Conservation (phyloP, 352 stramenopile species). For the Phytophthora boehmeriae region DNA sequence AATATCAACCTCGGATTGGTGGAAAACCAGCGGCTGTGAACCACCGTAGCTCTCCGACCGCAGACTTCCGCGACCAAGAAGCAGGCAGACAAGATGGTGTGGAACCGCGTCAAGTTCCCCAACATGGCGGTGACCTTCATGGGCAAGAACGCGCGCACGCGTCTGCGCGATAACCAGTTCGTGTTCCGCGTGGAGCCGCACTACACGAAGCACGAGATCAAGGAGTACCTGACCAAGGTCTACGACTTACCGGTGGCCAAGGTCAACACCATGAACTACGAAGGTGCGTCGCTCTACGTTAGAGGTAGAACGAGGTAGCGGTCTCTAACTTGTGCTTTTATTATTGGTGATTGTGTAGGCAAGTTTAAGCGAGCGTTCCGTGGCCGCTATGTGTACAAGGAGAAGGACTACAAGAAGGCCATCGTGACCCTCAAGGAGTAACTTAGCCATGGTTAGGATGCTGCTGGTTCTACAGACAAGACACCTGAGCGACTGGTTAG, state of each 20-base stretch:
- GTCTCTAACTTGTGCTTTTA: conserved; percentile 12
- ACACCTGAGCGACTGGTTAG: not conserved
- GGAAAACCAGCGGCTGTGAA: conserved; percentile 24
- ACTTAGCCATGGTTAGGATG: conserved; percentile 25
- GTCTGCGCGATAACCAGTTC: conserved; percentile 82
- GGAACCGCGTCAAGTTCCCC: conserved; percentile 85
- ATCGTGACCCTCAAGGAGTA: conserved; percentile 91
- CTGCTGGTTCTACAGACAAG: not conserved
- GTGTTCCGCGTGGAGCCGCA: conserved; percentile 94
- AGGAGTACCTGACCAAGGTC: conserved; percentile 97
- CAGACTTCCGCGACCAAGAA: conserved; percentile 8
- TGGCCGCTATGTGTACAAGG: conserved; percentile 90
- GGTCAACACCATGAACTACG: conserved; percentile 96
- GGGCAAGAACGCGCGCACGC: conserved; percentile 81
- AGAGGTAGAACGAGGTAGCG: not conserved
- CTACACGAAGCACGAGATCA: conserved; percentile 98
- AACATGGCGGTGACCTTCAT: conserved; percentile 91
- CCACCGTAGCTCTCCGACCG: conserved; percentile 3
- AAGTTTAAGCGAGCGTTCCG: conserved; percentile 91
- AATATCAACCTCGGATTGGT: not conserved
- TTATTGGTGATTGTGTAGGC: conserved; percentile 41
- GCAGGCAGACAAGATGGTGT: conserved; percentile 65
- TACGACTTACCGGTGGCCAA: conserved; percentile 95
- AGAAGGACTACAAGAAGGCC: conserved; percentile 94
- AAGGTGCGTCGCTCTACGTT: conserved; percentile 53